Evolutionary conservation across 768 basidiomycete genomes (phyloP), one percentile per base, ranked within the genome.

Genomic region (Phaffia australis): DNA sequence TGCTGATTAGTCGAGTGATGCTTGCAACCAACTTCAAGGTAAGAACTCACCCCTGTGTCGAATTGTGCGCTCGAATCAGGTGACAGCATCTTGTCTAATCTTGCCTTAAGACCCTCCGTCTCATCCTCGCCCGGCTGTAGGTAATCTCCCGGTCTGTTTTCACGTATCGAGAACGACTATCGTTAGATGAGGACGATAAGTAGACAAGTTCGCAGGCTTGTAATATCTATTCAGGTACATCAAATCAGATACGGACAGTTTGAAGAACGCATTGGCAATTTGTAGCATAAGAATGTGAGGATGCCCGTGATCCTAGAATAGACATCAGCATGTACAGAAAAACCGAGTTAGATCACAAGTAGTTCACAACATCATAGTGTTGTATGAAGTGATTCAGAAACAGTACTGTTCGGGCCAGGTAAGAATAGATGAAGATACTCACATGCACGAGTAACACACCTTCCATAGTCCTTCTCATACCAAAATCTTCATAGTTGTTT

Each of bases 181-280:
- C 59, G 35, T 51, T 1, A 6, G 47, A 46, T 42, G 42, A 47
- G 21, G 16, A 47, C 46, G 19, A 46, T 25, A 16, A 21, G 21
- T 30, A 4, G 3, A 9, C 15, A 59, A 59, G 30, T 46, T 15
- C 2, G n/a, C 16, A 48, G 32, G 16, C 25, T 7, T 30, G 6
- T 23, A 23, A 6, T 6, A 23, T 19, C 15, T 21, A 54, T 6
- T 50, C 23, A 25, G 27, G 52, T n/a, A 80, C 87, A 72, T 42
- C 35, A 42, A 11, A 42, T 42, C 35, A 42, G 35, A 4, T 42
- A 42, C 35, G 35, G 72, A 91, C 90, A 99, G 84, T 77, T 98
- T 97, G 82, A 97, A 98, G 77, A 98, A 99, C 19, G 92, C 91
- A 76, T 95, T 97, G 25, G 93, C 95, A 74, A 99, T 95, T 74